These are phyloP conservation scores for Cynara cardunculus DNA, from an alignment of 129 eudicot species.

Conservation along the genomic window DNA sequence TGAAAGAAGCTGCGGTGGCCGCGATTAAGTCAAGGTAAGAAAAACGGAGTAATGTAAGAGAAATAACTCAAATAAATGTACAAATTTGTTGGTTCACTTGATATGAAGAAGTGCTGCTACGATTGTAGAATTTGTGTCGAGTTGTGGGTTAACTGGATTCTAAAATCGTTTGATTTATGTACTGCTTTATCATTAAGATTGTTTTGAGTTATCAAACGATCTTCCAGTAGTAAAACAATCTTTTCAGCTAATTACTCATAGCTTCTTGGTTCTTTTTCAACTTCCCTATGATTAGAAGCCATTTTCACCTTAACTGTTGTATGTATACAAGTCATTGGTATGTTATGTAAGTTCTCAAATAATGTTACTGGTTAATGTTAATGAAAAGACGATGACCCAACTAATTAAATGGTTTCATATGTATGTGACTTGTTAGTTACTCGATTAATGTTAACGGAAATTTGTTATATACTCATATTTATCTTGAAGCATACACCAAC, in stretches of 20 bases:
- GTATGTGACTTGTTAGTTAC: too few species aligned
- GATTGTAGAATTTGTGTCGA: not conserved
- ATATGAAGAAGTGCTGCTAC: not conserved
- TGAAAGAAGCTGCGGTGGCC: conserved; percentile 52
- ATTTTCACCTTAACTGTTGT: not conserved
- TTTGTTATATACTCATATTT: too few species aligned
- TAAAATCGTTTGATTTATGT: not conserved
- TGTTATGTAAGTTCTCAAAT: not conserved
- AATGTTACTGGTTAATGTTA: too few species aligned
- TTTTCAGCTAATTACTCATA: not conserved
- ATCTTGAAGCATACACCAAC: too few species aligned
- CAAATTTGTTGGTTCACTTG: not conserved
- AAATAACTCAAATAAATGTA: not conserved
- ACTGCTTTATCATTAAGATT: not conserved
- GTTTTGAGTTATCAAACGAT: not conserved
- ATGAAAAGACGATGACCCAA: too few species aligned
- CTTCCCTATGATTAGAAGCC: not conserved
- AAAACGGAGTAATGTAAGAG: not conserved
- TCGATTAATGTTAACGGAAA: too few species aligned
- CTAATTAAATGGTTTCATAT: too few species aligned
- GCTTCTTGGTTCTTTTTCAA: not conserved
- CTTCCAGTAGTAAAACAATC: too few species aligned
- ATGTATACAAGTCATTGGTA: not conserved
- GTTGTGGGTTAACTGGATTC: not conserved
- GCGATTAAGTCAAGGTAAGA: not conserved